These are phyloP conservation scores for Monosporascus sp. DNA, from an alignment of 2,329 filamentous ascomycete genomes.

Conservation along the genomic window DNA sequence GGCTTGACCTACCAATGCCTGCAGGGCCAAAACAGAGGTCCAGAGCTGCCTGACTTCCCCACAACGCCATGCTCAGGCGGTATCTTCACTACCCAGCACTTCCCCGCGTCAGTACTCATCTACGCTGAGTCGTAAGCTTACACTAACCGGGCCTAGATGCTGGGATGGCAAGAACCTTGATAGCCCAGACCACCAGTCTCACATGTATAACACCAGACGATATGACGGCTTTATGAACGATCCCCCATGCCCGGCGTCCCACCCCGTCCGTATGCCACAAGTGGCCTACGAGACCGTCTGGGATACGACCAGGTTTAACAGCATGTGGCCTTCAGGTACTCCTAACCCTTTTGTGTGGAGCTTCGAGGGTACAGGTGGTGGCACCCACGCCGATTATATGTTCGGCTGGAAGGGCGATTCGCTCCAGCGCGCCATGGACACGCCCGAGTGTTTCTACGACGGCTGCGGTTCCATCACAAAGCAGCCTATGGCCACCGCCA, in stretches of 20 bases:
- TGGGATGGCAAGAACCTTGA: slow-evolving; percentile 18
- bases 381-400: slow-evolving; percentile 31
- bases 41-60: slow-evolving; percentile 31
- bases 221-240: slow-evolving; percentile 12
- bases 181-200: slow-evolving; percentile 14
- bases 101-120: slow-evolving; percentile 23
- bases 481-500: slow-evolving; percentile 18
- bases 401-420: slow-evolving; percentile 28
- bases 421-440: slow-evolving; percentile 25
- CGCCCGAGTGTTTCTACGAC: slow-evolving; percentile 33
- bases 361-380: slow-evolving; percentile 24
- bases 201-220: slow-evolving; percentile 21
- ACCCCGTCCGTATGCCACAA: slow-evolving; percentile 31
- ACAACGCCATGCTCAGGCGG: slow-evolving; percentile 30
- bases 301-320: slow-evolving; percentile 31
- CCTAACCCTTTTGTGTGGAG: slow-evolving; percentile 22
- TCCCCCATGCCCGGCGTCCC: slow-evolving; percentile 20
- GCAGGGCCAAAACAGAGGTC: slow-evolving; percentile 27
- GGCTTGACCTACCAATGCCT: slow-evolving; percentile 35
- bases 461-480: slow-evolving; percentile 19
- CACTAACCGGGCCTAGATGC: slow-evolving; percentile 8
- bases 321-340: slow-evolving; percentile 27
- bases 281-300: slow-evolving; percentile 37
- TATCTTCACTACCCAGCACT: slow-evolving; percentile 33
- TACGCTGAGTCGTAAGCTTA: background rate